These are phyloP conservation scores for Lichtheimia hyalospora DNA, from an alignment of 371 early-diverging fungal genomes.

Conservation along the genomic window DNA sequence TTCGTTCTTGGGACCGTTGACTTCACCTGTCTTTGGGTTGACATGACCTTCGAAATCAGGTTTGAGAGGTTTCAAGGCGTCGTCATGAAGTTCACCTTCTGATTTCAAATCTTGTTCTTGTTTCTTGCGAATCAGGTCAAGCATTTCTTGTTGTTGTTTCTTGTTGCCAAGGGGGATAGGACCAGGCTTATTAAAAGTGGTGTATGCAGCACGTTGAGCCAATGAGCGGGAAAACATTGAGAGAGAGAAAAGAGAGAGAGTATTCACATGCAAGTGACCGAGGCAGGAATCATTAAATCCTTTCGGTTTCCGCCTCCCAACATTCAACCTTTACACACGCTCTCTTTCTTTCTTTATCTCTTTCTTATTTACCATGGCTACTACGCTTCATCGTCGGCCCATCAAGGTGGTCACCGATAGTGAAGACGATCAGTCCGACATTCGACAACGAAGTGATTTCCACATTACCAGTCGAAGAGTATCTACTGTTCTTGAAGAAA, in stretches of 20 bases:
- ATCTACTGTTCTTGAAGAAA: constrained; percentile 28
- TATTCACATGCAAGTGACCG: no score
- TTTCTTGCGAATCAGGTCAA: constrained; percentile 61
- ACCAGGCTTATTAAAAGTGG: constrained; percentile 53
- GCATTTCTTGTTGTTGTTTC: constrained; percentile 74
- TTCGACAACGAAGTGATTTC: constrained; percentile 35
- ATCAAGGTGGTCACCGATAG: constrained; percentile 48
- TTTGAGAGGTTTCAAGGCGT: constrained; percentile 43
- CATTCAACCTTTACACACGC: not conserved
- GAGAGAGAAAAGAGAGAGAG: not conserved
- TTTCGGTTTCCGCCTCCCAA: no score
- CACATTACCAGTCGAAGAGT: constrained; percentile 36
- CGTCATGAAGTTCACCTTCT: constrained; percentile 55
- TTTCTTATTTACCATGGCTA: constrained; percentile 1
- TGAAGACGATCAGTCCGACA: constrained; percentile 49
- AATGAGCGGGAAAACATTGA: constrained; percentile 6
- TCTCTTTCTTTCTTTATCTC: not conserved
- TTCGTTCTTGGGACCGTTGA: constrained; percentile 83
- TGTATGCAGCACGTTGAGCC: constrained; percentile 25
- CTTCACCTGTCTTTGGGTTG: constrained; percentile 82
- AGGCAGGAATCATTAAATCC: no score
- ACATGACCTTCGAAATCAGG: constrained; percentile 74
- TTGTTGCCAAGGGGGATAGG: constrained; percentile 77
- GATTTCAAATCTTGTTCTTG: constrained; percentile 29
- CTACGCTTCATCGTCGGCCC: constrained; percentile 18